Evolutionary conservation across 345 rosid genomes (phyloP).

Genomic region (Melaleuca alternifolia): DNA sequence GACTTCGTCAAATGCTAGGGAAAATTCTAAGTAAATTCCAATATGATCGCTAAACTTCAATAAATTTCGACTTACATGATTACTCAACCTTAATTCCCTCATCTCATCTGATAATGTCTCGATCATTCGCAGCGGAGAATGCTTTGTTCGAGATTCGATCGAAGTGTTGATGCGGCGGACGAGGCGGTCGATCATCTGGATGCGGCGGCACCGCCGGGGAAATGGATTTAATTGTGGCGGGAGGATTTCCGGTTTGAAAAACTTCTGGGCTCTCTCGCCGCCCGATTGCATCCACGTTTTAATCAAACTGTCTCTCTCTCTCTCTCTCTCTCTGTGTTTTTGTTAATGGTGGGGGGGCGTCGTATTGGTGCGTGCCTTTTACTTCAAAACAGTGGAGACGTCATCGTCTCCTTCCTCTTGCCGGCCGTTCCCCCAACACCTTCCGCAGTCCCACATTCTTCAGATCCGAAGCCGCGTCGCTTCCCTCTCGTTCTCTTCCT

Average conservation of each 20-base stretch:
- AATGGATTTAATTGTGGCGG: neutral
- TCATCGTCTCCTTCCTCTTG: neutral
- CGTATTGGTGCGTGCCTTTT: neutral
- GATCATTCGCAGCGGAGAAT: fast-evolving
- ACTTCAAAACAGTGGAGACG: neutral
- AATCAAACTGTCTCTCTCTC: neutral
- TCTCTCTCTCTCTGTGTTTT: neutral
- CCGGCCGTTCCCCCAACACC: neutral
- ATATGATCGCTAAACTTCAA: fast-evolving
- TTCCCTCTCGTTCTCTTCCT: neutral
- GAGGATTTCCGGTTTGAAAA: neutral
- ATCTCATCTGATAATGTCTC: fast-evolving
- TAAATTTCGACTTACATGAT: fast-evolving
- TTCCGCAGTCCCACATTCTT: neutral
- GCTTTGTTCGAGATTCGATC: fast-evolving
- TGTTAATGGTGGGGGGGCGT: neutral
- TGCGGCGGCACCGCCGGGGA: fast-evolving
- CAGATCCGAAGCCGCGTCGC: neutral
- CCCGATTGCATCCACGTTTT: neutral
- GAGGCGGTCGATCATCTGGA: fast-evolving
- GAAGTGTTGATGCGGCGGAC: fast-evolving
- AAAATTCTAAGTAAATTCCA: neutral
- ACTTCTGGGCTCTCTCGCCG: neutral
- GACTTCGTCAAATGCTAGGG: neutral
- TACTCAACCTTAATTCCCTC: fast-evolving